Evolutionary conservation across 306 rosid genomes (phyloP).

Genomic region (Astragalus membranaceus): DNA sequence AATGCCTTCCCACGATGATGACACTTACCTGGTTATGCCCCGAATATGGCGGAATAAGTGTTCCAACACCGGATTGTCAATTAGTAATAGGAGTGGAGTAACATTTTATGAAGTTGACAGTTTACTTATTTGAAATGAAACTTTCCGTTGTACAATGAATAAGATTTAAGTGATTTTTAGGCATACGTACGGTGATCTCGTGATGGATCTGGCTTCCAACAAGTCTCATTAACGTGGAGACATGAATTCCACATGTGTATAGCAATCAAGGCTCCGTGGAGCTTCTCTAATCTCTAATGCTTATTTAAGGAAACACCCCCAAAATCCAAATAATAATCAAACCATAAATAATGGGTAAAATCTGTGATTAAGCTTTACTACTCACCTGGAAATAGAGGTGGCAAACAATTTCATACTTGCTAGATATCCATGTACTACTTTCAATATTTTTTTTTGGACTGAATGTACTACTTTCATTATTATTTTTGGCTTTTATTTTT

Average conservation of each 20-base stretch:
- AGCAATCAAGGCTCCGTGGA: not conserved
- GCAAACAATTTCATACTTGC: not conserved
- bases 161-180: not conserved
- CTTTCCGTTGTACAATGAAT: not conserved
- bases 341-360: not conserved
- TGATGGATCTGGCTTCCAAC: conserved; percentile 14
- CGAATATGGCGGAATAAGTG: no score
- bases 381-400: not conserved
- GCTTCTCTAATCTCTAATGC: not conserved
- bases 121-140: not conserved
- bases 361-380: not conserved
- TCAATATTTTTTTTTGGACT: no score
- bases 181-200: not conserved
- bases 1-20: not conserved
- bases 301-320: not conserved
- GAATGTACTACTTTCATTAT: no score
- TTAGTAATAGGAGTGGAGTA: not conserved
- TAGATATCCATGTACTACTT: no score
- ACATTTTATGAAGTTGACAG: not conserved
- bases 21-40: not conserved
- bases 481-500: no score
- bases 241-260: conserved; percentile 11
- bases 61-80: no score
- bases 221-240: conserved; percentile 6
- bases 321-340: not conserved